These are phyloP conservation scores for Oleoguttula mirabilis DNA, from an alignment of 495 filamentous ascomycete species.

Conservation along the genomic window DNA sequence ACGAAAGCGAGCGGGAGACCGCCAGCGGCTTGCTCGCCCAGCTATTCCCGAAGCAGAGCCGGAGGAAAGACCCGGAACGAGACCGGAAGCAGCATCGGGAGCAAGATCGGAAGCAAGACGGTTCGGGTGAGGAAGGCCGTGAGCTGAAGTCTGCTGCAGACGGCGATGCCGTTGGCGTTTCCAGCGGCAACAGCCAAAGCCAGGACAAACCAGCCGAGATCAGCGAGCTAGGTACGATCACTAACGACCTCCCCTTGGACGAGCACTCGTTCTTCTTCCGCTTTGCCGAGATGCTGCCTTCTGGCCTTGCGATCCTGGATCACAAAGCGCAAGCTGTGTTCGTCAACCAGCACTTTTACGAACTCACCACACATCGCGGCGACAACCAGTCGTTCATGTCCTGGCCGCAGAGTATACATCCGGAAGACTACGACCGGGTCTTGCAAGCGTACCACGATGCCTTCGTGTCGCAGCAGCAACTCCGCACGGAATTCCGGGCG, in stretches of 20 bases:
- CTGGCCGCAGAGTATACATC: slow-evolving; percentile 30
- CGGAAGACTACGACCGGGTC: slow-evolving; percentile 27
- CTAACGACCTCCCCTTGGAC: slow-evolving; percentile 15
- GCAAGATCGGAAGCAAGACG: too few relatives aligned
- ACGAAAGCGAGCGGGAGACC: slow-evolving; percentile 1
- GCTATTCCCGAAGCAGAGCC: slow-evolving; percentile 8
- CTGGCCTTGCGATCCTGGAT: slow-evolving; percentile 31
- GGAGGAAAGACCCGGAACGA: too few relatives aligned
- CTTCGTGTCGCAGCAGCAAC: slow-evolving; percentile 19
- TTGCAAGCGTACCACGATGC: slow-evolving; percentile 28
- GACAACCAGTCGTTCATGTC: slow-evolving; percentile 22
- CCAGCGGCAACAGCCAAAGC: background rate
- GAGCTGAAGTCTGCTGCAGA: too few relatives aligned
- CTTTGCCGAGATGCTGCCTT: slow-evolving; percentile 30
- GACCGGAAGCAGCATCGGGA: too few relatives aligned
- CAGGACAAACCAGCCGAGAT: background rate
- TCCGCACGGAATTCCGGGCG: slow-evolving; percentile 28
- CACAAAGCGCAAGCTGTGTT: slow-evolving; percentile 26
- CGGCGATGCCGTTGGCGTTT: too few relatives aligned
- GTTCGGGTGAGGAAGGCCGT: too few relatives aligned
- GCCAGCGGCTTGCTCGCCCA: slow-evolving; percentile 25
- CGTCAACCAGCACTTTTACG: slow-evolving; percentile 30
- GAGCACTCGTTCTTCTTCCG: slow-evolving; percentile 24
- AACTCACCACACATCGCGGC: slow-evolving; percentile 25
- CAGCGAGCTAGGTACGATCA: background rate